Evolutionary conservation across 495 filamentous ascomycete species (phyloP).

Genomic region (Aeminium ludgeri): DNA sequence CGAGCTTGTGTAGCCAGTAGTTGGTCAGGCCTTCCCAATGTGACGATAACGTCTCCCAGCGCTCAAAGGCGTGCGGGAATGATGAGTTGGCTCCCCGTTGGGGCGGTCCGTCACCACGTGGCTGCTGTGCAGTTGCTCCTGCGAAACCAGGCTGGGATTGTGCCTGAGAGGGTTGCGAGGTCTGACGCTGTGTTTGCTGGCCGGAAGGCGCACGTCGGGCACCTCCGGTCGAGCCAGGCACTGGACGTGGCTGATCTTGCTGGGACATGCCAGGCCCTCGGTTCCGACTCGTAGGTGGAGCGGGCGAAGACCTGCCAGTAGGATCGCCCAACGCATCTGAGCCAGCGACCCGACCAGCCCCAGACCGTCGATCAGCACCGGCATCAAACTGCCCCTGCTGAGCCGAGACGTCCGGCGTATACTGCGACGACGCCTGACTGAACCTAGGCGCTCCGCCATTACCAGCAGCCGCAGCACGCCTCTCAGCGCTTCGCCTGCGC

Average conservation of each 20-base stretch:
- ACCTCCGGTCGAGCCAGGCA: constrained; percentile 12
- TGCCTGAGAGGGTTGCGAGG: no score
- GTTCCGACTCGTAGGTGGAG: constrained; percentile 12
- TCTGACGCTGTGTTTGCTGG: neutral
- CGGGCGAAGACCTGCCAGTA: constrained; percentile 5
- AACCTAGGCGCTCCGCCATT: constrained; percentile 15
- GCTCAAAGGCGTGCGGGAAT: constrained; percentile 93
- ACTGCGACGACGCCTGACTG: constrained; percentile 11
- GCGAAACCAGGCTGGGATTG: no score
- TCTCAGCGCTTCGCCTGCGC: constrained; percentile 22
- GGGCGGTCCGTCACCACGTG: constrained; percentile 4
- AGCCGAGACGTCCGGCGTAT: constrained; percentile 3
- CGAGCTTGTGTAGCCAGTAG: constrained; percentile 87
- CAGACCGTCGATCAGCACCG: neutral
- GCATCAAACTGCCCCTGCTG: constrained; percentile 8
- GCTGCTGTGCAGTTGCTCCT: constrained; percentile 4
- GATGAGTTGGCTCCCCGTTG: constrained; percentile 29
- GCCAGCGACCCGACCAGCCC: constrained; percentile 5
- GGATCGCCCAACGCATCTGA: constrained; percentile 12
- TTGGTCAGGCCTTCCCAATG: constrained; percentile 96
- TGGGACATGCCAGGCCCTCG: constrained; percentile 3
- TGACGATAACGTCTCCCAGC: constrained; percentile 90
- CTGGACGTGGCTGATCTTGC: constrained; percentile 19
- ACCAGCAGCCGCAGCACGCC: constrained; percentile 21
- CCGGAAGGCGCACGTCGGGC: constrained; percentile 6